Evolutionary conservation across 352 stramenopile species (phyloP), one percentile per base, ranked within the genome.

Genomic region (Phytopythium litorale): DNA sequence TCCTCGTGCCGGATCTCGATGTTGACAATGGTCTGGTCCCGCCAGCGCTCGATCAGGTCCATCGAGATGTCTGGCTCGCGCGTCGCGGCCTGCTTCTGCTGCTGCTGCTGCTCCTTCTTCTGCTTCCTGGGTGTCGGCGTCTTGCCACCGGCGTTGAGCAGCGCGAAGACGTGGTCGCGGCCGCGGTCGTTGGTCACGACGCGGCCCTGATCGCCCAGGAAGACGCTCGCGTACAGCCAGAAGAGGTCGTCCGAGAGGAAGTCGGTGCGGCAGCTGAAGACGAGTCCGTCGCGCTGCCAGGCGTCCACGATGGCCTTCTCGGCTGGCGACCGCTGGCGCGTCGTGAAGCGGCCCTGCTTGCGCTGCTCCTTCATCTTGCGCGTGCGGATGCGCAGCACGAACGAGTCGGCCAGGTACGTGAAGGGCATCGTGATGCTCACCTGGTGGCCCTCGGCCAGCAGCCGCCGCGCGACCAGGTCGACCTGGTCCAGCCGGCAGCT

Each of bases 101-200:
- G 42, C 54, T 64, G 63, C 37, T 59, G 25, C 3, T 56, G 63
- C 16, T 30, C 51, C 13, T 53, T 61, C n/a, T 43, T 35, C 38
- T 37, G 46, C 37, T 43, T 65, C 18, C 53, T 72, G 28, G 60
- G 65, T 28, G 56, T 66, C 16, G 58, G 19, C 40, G 35, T 15
- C 35, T 40, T 40, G 35, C 15, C 70, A 58, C 68, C 70, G 63
- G 71, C 71, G 60, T 84, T 80, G 13, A 88, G 69, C 42, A 93
- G 56, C 56, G 79, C 76, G 45, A 80, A 81, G 7, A 92, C 78
- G 82, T 99, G 97, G 79, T 99, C 97, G 45, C 97, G 81, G 70
- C 98, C 98, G 76, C 98, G 93, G 72, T 99, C 97, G 72, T 99
- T 99, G 4, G 94, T 98, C 7, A 99, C 78, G 8, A 98, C 85